phyloP scores from a whole-genome alignment of 2,329 filamentous ascomycete genomes.

The Teratosphaeriaceae sp. region DNA sequence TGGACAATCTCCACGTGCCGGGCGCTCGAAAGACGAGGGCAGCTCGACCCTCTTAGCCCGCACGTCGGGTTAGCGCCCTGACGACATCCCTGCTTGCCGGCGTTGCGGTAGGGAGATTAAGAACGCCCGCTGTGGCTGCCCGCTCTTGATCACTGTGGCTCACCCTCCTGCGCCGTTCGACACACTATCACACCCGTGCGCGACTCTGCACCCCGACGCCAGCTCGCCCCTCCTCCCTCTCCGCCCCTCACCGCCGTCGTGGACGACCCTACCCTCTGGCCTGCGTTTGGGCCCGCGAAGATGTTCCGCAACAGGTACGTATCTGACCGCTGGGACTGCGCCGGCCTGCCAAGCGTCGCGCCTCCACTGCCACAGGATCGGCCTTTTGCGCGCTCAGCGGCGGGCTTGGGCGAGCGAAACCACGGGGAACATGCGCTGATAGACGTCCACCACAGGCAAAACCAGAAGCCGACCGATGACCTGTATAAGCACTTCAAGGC shows the following conservation, averaged over 20 bases:
- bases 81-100: background rate
- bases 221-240: slow-evolving; percentile 1
- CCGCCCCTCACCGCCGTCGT: background rate
- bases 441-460: slow-evolving; percentile 39
- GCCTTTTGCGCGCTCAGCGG: background rate
- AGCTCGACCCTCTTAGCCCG: background rate
- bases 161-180: slow-evolving; percentile 1
- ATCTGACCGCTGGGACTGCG: slow-evolving; percentile 1
- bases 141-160: slow-evolving; percentile 2
- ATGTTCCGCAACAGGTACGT: slow-evolving; percentile 46
- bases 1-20: background rate
- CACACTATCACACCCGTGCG: background rate
- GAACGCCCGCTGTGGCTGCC: background rate
- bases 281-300: slow-evolving; percentile 16
- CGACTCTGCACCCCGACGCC: slow-evolving; percentile 2
- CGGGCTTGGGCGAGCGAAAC: background rate
- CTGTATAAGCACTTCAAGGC: slow-evolving; percentile 78
- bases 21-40: background rate
- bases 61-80: background rate
- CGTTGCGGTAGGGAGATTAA: no score
- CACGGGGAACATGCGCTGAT: slow-evolving; percentile 1
- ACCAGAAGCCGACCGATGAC: slow-evolving; percentile 80
- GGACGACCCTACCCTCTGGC: slow-evolving; percentile 11
- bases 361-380: slow-evolving; percentile 7
- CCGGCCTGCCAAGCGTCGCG: slow-evolving; percentile 3